Evolutionary conservation across 305 asterid species (phyloP), one percentile per base, ranked within the genome.

Genomic region (Lippia alba): DNA sequence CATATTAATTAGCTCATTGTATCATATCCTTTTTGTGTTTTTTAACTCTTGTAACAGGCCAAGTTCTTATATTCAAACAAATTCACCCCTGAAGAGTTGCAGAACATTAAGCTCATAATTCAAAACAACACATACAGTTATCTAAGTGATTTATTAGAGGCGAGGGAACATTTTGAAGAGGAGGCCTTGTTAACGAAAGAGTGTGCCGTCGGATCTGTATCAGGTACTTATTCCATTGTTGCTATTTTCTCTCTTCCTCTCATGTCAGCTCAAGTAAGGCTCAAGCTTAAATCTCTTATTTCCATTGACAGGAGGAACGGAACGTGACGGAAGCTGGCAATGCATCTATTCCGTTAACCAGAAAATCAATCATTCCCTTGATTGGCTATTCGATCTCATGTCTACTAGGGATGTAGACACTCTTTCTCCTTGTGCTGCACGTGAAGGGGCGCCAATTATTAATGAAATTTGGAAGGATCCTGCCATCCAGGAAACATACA

Each of bases 381-480:
- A 91, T 67, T 83, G 96, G 95, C 76, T 91, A 51, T 73, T 86
- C 60, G 83, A 77, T 66, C 76, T 85, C 57, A 76, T 82, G 60
- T 79, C 88, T 54, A 67, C 78, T 8, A 92, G 96, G 76, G 84
- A 88, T 75, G 40, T 86, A 40, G 83, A 85, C 45, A 66, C 83
- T 14, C 74, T 66, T 72, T 82, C 86, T 60, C 94, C 96, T 45
- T 85, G 88, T 59, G 86, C 87, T 63, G 82, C 96, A 46, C 84
- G 74, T 57, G 94, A 90, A 55, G 74, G 88, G 73, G 94, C 92
- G 77, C 79, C 89, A 11, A 45, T 85, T 15, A 71, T 87, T 15
- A 79, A 85, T 56, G 96, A 87, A 70, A 78, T 86, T 53, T 92
- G 98, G 98, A 86, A 82, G 74, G 85, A 92, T 80, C 90, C 91